Evolutionary conservation across 345 rosid genomes (phyloP), one percentile per base, ranked within the genome.

Genomic region (Hibiscus trionum): DNA sequence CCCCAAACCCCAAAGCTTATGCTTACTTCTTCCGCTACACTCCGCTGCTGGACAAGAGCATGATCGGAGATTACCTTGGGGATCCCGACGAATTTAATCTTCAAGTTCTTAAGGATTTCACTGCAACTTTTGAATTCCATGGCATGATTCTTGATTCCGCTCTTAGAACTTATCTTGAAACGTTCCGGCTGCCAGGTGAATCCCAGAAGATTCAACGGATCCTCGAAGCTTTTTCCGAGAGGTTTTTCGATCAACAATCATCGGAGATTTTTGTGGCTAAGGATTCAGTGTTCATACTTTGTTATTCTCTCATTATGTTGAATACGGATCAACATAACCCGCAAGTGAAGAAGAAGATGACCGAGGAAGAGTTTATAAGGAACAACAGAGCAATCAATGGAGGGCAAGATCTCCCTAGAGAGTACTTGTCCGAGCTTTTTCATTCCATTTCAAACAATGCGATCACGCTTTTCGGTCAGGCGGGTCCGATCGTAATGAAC

Each of bases 241-340:
- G 81, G 66, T 94, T 86, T 76, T 89, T 80, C 19, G 84, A 85
- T 17, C 96, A 88, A 39, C 97, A 92, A 71, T 79, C 96, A 1
- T 76, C 86, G 0, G 92, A 92, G 10, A 78, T 89, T 3, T 90
- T 94, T 69, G 92, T 87, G 14, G 81, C 82, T 52, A 90, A 94
- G 77, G 97, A 94, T 55, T 82, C 93, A 0, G 93, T 90, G 65
- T 84, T 80, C 31, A 86, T 94, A 4, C 73, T 94, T 6, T 91
- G 96, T 21, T 94, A 94, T 78, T 94, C 98, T 0, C 86, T 94
- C 71, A 91, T 94, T 21, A 94, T 94, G 98, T 96, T 94, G 46
- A 94, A 94, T 46, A 91, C 98, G 0, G 97, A 94, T 72, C 97
- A 87, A 29, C 97, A 94, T 76, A 94, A 94, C 61, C 96, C 95